These are phyloP conservation scores for Gaeumannomyces sp. DNA, from an alignment of 2,329 filamentous ascomycete species.

Conservation along the genomic window DNA sequence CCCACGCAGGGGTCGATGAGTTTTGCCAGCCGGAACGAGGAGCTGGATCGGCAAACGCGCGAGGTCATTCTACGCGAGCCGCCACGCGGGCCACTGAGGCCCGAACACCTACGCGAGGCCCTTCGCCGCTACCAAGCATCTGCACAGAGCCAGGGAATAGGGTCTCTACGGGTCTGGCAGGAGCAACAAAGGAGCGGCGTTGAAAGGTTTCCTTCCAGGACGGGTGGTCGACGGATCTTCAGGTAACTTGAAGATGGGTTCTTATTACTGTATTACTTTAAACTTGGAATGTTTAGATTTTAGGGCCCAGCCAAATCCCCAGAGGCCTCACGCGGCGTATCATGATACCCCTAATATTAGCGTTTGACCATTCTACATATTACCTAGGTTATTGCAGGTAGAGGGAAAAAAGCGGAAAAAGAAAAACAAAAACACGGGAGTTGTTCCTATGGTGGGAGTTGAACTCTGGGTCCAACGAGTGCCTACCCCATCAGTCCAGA, in stretches of 20 bases:
- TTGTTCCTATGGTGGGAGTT: neutral
- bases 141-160: conserved; percentile 57
- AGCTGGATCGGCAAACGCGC: conserved; percentile 19
- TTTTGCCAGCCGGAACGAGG: conserved; percentile 9
- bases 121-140: conserved; percentile 60
- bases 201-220: conserved; percentile 51
- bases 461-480: neutral
- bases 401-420: neutral
- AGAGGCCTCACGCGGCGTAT: neutral
- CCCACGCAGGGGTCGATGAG: neutral
- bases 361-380: too few relatives aligned
- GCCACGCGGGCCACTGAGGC: conserved; percentile 55
- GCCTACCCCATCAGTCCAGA: too few relatives aligned
- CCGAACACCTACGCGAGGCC: conserved; percentile 70
- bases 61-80: conserved; percentile 30
- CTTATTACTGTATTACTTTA: neutral
- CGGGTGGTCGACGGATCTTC: conserved; percentile 47
- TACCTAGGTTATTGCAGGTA: too few relatives aligned
- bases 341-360: neutral
- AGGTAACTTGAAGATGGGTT: conserved; percentile 28
- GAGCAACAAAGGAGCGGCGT: conserved; percentile 52
- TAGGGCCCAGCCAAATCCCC: neutral
- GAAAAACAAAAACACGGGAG: neutral
- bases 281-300: neutral
- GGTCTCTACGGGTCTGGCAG: conserved; percentile 55